A percentile compares a stretch with the other conserved stretches of the same genome.
phyloP scores from a whole-genome alignment of 192 early-diverging fungal species.

The Coemansia asiatica region DNA sequence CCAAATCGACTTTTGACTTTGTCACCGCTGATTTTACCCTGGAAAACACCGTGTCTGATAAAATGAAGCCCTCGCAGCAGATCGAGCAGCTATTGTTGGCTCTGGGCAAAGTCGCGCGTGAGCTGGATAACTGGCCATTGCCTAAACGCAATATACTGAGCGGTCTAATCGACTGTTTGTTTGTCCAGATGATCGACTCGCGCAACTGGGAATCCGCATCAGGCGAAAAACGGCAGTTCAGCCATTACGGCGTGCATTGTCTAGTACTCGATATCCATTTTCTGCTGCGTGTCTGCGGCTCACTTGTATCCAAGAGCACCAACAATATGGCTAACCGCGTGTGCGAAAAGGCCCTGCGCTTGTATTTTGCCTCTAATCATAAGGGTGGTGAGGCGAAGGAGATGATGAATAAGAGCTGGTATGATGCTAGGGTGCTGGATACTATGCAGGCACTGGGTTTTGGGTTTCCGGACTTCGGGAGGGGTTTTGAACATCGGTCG shows the following conservation, averaged over 20 bases:
- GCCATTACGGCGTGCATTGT: conserved; percentile 52
- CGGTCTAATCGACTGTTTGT: conserved; percentile 52
- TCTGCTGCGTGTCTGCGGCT: conserved; percentile 53
- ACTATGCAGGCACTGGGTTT: conserved; percentile 48
- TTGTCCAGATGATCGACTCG: conserved; percentile 52
- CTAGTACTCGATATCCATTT: conserved; percentile 57
- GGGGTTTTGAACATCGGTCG: conserved; percentile 53
- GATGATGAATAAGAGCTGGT: conserved; percentile 54
- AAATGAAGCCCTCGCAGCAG: conserved; percentile 34
- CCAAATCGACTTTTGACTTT: conserved; percentile 44
- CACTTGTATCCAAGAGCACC: conserved; percentile 54
- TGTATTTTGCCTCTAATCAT: conserved; percentile 35
- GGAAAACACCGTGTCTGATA: conserved; percentile 34
- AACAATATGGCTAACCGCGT: conserved; percentile 57
- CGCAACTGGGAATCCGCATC: conserved; percentile 45
- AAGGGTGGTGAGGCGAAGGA: conserved; percentile 8
- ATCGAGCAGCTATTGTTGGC: conserved; percentile 41
- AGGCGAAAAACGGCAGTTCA: conserved; percentile 41
- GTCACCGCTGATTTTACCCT: conserved; percentile 32
- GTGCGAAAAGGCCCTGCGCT: conserved; percentile 55
- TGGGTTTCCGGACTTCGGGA: conserved; percentile 49
- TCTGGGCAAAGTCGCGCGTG: conserved; percentile 37
- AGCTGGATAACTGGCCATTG: conserved; percentile 54
- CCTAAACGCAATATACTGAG: conserved; percentile 46
- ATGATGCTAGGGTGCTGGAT: conserved; percentile 41